Evolutionary conservation across 192 early-diverging fungal species (phyloP), one percentile per base, ranked within the genome.

Genomic region (Rhizoclosmatium globosum): DNA sequence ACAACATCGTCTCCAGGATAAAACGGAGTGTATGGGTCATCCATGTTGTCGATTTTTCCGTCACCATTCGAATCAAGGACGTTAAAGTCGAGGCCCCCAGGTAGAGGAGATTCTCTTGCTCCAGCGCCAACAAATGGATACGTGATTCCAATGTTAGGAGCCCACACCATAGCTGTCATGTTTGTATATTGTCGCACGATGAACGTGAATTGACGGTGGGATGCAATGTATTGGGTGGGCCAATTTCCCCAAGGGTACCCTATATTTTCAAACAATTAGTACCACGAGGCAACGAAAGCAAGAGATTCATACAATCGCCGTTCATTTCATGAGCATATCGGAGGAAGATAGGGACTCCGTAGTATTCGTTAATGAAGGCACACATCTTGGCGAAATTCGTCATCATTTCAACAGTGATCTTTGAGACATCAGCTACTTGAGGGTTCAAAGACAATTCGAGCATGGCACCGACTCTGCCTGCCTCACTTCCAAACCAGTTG

Each of bases 241-340:
- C 57, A 45, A 19, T 74, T 60, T 56, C 82, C 82, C 79, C 82
- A 85, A 23, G 6, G 57, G 48, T 71, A 62, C 83, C 83, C 79
- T 79, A 47, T 31, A 78, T 72, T 56, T 62, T 74, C 60, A 23
- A 23, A n/a, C 43, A 21, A 47, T 45, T 23, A 2, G 42, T 17
- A 21, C 19, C 19, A 64, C 21, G 62, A 64, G 62, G 21, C 3
- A 6, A 58, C 6, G 57, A 57, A 17, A 21, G 17, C 57, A 21
- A 58, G 57, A 58, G 21, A 17, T n/a, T 57, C 17, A 17, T 53
- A 53, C 50, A 53, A 53, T 13, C 31, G 80, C 84, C 86, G 47
- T 84, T 84, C 86, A 87, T 87, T 67, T 87, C 86, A 62, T 87
- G 86, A 50, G 80, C 84, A 41, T 56, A 88, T n/a, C 87, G 75